phyloP scores from a whole-genome alignment of 2,329 filamentous ascomycete genomes.

The Colletotrichum sp. region DNA sequence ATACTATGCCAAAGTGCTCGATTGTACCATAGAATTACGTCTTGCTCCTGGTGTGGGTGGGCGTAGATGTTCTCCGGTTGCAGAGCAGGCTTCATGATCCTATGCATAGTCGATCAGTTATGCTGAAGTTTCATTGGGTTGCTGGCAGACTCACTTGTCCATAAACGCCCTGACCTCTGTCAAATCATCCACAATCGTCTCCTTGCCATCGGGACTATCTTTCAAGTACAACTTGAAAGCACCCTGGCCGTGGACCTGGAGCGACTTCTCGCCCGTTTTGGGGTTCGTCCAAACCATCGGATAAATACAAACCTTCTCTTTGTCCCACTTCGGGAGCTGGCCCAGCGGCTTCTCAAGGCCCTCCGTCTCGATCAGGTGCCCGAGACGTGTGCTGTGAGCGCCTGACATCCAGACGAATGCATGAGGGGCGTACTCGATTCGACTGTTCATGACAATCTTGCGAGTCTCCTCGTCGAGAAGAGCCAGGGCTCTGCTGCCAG shows the following conservation, averaged over 20 bases:
- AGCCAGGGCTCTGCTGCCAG: conserved; percentile 44
- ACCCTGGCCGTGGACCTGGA: background rate
- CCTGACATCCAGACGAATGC: conserved; percentile 49
- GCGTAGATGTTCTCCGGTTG: background rate
- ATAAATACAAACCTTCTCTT: background rate
- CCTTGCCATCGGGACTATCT: background rate
- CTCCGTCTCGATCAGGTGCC: conserved; percentile 27
- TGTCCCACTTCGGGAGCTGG: background rate
- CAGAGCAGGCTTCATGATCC: background rate
- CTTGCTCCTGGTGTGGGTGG: background rate
- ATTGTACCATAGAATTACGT: background rate
- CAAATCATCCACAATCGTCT: background rate
- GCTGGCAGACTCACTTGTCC: background rate
- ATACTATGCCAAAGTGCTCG: background rate
- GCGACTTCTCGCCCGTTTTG: background rate
- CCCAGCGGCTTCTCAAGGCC: background rate
- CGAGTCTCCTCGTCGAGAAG: conserved; percentile 45
- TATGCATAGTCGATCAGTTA: background rate
- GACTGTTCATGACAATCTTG: conserved; percentile 43
- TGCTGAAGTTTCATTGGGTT: rapidly evolving
- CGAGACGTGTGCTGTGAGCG: conserved; percentile 43
- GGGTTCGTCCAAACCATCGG: background rate
- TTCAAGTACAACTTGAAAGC: background rate
- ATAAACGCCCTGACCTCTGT: background rate
- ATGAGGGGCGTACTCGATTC: conserved; percentile 50